Percentiles rank a stretch among this genome's conserved stretches.
phyloP scores from a whole-genome alignment of 495 filamentous ascomycete genomes.

The Darksidea phi region DNA sequence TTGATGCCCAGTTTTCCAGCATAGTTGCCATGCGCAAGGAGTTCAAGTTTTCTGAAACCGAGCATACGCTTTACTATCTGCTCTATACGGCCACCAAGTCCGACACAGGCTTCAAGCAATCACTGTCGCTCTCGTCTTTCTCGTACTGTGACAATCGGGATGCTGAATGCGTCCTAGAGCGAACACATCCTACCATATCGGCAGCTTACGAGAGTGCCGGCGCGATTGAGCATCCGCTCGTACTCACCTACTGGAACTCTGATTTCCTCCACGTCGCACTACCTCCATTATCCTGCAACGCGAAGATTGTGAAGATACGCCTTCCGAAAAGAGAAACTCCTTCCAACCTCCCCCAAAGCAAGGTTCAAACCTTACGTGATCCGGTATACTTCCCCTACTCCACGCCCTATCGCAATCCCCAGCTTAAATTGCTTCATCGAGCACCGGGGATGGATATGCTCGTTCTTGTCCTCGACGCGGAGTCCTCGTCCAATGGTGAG shows the following conservation, averaged over 20 bases:
- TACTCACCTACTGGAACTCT: conserved; percentile 6
- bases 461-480: neutral
- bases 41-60: conserved; percentile 8
- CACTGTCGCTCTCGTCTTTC: neutral
- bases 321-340: no score
- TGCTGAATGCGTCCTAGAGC: conserved; percentile 2
- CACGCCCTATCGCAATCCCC: conserved; percentile 14
- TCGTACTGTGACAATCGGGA: neutral
- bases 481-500: neutral
- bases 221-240: neutral
- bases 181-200: conserved; percentile 4
- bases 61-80: conserved; percentile 5
- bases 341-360: neutral
- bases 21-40: conserved; percentile 8
- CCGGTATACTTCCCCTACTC: conserved; percentile 17
- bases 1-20: conserved; percentile 8
- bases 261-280: conserved; percentile 13
- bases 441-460: neutral
- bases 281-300: conserved; percentile 15
- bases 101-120: neutral
- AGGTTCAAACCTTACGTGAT: conserved; percentile 4
- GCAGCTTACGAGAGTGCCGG: conserved; percentile 9
- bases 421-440: conserved; percentile 1
- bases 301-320: conserved; percentile 10
- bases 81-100: conserved; percentile 2